These are phyloP conservation scores for Lactarius tabidus DNA, from an alignment of 768 basidiomycete species.

Conservation along the genomic window DNA sequence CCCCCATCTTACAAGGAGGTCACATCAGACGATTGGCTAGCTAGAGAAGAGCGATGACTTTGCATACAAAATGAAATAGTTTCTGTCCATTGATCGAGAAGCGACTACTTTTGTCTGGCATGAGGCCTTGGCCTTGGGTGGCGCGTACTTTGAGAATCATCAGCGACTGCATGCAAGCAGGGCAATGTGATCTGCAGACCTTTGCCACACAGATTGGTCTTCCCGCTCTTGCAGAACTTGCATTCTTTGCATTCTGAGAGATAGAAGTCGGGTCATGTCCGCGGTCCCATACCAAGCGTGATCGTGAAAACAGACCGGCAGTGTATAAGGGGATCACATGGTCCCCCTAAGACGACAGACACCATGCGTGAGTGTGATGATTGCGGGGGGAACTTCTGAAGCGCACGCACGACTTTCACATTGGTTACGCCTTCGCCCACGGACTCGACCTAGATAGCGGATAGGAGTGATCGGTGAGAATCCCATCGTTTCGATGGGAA, in stretches of 20 bases:
- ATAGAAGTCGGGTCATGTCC: constrained; percentile 2
- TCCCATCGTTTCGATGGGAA: background rate
- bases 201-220: constrained; percentile 97
- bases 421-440: constrained; percentile 92
- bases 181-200: constrained; percentile 41
- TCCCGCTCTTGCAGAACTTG: constrained; percentile 98
- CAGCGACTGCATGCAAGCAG: background rate
- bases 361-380: constrained; percentile 6
- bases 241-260: constrained; percentile 80
- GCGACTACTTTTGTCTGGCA: constrained; percentile 86
- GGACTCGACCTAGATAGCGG: constrained; percentile 80
- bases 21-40: background rate
- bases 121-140: constrained; percentile 90
- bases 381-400: constrained; percentile 3
- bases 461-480: constrained; percentile 2
- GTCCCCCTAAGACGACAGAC: constrained; percentile 55
- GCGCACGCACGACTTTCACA: constrained; percentile 49
- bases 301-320: constrained; percentile 50
- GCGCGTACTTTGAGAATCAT: constrained; percentile 59
- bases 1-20: constrained; percentile 73
- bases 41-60: background rate
- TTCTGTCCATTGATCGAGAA: constrained; percentile 88
- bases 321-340: constrained; percentile 98
- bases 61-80: constrained; percentile 84
- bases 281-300: background rate